These are phyloP conservation scores for Wallemia ichthyophaga DNA, from an alignment of 1,284 basidiomycete genomes.

Conservation along the genomic window DNA sequence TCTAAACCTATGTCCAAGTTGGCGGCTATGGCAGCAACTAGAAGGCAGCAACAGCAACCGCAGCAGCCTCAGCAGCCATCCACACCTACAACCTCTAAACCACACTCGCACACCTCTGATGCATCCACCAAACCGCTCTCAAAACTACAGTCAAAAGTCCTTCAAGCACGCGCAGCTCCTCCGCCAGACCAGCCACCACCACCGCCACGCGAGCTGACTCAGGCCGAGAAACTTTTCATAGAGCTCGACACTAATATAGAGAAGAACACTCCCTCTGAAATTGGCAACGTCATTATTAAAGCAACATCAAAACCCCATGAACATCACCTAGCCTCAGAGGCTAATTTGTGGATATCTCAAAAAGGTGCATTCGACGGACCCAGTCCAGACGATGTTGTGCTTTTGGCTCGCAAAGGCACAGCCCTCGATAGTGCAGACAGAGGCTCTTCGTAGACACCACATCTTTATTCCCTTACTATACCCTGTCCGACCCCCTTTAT, in stretches of 20 bases:
- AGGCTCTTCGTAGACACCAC: background rate
- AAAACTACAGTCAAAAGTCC: constrained; percentile 23
- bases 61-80: constrained; percentile 21
- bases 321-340: background rate
- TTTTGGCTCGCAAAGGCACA: constrained; percentile 46
- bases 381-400: constrained; percentile 61
- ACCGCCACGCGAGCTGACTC: constrained; percentile 5
- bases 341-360: background rate
- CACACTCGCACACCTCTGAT: constrained; percentile 6
- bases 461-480: background rate
- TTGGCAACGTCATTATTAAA: background rate
- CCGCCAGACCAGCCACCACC: constrained; percentile 8
- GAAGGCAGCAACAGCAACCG: constrained; percentile 20
- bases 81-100: background rate
- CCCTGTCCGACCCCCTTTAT: constrained; percentile 2
- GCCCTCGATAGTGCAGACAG: constrained; percentile 10
- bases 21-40: constrained; percentile 33
- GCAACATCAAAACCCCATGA: constrained; percentile 11
- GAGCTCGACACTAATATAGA: background rate
- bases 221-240: background rate
- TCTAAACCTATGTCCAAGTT: constrained; percentile 30
- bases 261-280: background rate
- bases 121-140: constrained; percentile 17
- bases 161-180: constrained; percentile 3
- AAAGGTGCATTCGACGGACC: constrained; percentile 31